Evolutionary conservation across 345 rosid species (phyloP).

Genomic region (Rhizophora apiculata): DNA sequence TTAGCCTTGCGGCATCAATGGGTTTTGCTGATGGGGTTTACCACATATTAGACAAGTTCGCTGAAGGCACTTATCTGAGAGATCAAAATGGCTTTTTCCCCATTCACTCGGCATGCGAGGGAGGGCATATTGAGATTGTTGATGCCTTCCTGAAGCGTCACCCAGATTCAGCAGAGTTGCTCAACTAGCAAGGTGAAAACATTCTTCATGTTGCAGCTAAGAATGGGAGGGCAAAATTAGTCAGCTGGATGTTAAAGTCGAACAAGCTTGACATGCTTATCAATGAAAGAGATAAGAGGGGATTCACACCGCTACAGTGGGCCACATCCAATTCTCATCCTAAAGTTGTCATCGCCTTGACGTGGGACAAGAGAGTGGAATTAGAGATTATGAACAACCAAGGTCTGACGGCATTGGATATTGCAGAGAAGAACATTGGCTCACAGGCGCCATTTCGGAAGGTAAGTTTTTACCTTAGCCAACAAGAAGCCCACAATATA

Average conservation of each 20-base stretch:
- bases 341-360: background rate
- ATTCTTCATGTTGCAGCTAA: slow-evolving; percentile 14
- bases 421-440: background rate
- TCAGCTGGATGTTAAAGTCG: background rate
- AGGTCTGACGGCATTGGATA: background rate
- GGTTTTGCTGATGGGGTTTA: background rate
- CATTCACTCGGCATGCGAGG: slow-evolving; percentile 7
- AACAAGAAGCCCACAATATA: too few relatives aligned
- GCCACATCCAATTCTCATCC: background rate
- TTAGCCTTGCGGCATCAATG: slow-evolving; percentile 12
- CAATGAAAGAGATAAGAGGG: background rate
- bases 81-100: slow-evolving; percentile 2
- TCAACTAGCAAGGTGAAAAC: background rate
- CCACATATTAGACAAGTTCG: background rate
- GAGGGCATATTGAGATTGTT: background rate
- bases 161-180: slow-evolving; percentile 2
- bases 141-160: background rate
- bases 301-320: slow-evolving; percentile 14
- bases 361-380: background rate
- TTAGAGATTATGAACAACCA: slow-evolving; percentile 8
- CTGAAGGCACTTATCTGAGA: background rate
- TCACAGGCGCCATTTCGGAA: background rate
- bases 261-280: slow-evolving; percentile 4
- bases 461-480: background rate
- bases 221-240: background rate